These are phyloP conservation scores for Beauveria australis DNA, from an alignment of 2,329 filamentous ascomycete genomes.

Conservation along the genomic window DNA sequence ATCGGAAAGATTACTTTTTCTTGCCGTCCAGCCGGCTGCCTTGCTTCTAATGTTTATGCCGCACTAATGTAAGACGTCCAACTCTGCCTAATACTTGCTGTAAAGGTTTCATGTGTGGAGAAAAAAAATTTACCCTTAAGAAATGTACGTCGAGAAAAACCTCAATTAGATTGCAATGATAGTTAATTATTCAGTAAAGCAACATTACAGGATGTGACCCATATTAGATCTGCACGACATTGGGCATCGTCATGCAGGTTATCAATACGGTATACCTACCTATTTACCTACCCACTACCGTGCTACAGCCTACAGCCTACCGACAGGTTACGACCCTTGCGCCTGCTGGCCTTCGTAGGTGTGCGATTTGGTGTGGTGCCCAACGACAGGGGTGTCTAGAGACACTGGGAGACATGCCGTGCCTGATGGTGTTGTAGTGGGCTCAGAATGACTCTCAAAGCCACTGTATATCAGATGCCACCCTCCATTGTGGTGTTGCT, in stretches of 20 bases:
- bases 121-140: not conserved
- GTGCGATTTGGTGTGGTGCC: not conserved
- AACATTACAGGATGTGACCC: no score
- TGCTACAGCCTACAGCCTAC: no score
- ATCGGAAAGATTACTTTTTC: not conserved
- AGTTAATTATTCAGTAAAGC: no score
- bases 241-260: no score
- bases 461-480: not conserved
- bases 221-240: no score
- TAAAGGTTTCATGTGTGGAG: not conserved
- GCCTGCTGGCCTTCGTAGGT: no score
- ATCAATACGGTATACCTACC: no score
- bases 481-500: not conserved
- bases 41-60: not conserved
- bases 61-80: not conserved
- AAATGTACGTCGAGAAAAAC: not conserved
- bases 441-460: not conserved
- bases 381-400: not conserved
- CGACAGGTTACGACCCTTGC: no score
- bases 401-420: not conserved
- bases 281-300: no score
- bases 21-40: not conserved
- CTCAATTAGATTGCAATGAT: no score
- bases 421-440: not conserved
- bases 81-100: not conserved